Percentiles rank a stretch among this genome's conserved stretches.
These are phyloP conservation scores for Taphrina betulina DNA, from an alignment of 1,139 yeast species.

Conservation along the genomic window DNA sequence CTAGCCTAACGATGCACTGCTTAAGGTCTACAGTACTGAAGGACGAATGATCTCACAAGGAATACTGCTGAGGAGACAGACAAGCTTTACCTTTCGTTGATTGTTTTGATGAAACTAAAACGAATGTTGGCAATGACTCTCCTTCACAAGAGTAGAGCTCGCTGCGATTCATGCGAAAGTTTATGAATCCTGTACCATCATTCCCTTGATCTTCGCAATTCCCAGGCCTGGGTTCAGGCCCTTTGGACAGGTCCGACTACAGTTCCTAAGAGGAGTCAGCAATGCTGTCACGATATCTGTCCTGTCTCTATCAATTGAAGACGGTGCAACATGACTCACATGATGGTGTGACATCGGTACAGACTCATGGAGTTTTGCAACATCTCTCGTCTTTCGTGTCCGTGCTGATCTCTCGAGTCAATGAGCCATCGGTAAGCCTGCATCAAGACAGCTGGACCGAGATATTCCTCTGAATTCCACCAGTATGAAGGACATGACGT, in stretches of 20 bases:
- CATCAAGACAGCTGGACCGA: slow-evolving; percentile 98
- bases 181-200: slow-evolving; percentile 51
- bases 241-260: slow-evolving; percentile 79
- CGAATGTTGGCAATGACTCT: too few species aligned
- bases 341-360: slow-evolving; percentile 90
- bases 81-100: too few species aligned
- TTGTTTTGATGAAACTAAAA: too few species aligned
- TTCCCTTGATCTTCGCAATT: slow-evolving; percentile 94
- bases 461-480: slow-evolving; percentile 99
- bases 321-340: neutral
- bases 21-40: too few species aligned
- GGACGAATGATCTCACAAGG: too few species aligned
- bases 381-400: slow-evolving; percentile 76
- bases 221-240: slow-evolving; percentile 98
- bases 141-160: neutral
- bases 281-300: too few species aligned
- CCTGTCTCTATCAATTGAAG: too few species aligned
- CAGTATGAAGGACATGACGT: slow-evolving; percentile 99
- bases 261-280: slow-evolving; percentile 26
- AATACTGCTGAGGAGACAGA: too few species aligned
- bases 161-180: slow-evolving; percentile 47
- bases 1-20: too few species aligned
- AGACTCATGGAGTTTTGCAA: slow-evolving; percentile 95
- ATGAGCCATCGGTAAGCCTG: slow-evolving; percentile 98
- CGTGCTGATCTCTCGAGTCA: slow-evolving; percentile 94